phyloP scores from a whole-genome alignment of 257 asterid genomes.

The Solanum dulcamara region DNA sequence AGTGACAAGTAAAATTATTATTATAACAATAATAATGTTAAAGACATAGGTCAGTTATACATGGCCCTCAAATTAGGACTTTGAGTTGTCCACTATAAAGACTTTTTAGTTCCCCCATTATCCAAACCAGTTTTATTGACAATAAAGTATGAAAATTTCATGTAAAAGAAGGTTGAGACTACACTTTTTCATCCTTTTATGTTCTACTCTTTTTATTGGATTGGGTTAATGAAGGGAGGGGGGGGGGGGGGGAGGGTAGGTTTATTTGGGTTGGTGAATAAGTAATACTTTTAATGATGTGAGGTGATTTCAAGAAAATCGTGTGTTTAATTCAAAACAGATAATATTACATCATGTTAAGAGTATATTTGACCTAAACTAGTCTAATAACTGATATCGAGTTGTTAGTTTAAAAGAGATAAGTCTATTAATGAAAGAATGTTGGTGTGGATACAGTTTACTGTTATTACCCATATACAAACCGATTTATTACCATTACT shows the following conservation, averaged over 20 bases:
- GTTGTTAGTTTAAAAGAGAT: background rate
- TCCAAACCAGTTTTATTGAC: background rate
- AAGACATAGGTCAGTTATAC: background rate
- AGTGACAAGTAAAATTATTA: background rate
- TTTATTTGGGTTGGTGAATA: background rate
- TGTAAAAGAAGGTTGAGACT: background rate
- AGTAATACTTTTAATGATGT: background rate
- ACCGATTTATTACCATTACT: background rate
- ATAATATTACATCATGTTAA: background rate
- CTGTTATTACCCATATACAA: background rate
- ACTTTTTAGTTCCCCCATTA: background rate
- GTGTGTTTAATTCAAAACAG: background rate
- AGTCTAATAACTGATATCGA: accelerated
- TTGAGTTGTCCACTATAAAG: background rate
- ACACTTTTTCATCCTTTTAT: background rate
- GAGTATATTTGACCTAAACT: background rate
- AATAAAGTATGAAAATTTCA: background rate
- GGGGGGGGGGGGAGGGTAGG: background rate
- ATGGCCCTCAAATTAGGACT: background rate
- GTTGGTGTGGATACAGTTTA: background rate
- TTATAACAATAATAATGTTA: background rate
- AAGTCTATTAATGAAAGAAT: accelerated
- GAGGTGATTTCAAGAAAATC: background rate
- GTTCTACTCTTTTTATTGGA: background rate
- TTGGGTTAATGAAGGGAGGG: background rate